Base-by-base conservation (phyloP, 805 yeast genomes). In the Komagataella kurtzmanii region DNA sequence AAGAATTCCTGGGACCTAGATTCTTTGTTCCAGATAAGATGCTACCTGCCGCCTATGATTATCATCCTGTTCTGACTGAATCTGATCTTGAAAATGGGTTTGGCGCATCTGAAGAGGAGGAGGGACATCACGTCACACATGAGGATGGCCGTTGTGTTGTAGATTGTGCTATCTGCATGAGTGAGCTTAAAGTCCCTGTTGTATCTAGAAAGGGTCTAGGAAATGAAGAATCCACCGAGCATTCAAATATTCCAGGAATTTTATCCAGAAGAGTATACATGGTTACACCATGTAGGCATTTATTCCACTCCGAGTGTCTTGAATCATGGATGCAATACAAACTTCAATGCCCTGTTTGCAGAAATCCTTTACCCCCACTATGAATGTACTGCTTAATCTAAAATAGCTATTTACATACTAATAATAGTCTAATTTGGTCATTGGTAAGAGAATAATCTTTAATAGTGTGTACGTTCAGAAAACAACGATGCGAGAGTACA, bases 311-410 rank as follows among this genome's bases (percentile, higher is more conserved):
- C 1, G 81, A 77, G n/a, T 90, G 98, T 67, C 69, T 91, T 56
- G 95, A 87, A 61, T 80, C 77, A 55, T 91, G 97, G 97, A 88
- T 91, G 97, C 79, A 82, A 63, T 85, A 88, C 63, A 87, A 89
- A 59, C 67, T 91, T 50, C 96, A 89, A 61, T 91, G 98, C 67
- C 98, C 98, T 0, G 90, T 89, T 6, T 91, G 98, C 66, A 76
- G 97, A 60, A 79, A 80, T 52, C 77, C 88, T 19, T 68, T 91
- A 45, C 97, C 97, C 2, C 96, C 97, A 1, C 69, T 85, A 51
- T 88, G 65, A 67, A 18, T 14, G 10, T 14, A 14, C 17, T 23
- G 30, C 23, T 17, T 14, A 10, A 49, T 44, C 6, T 48, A 24
- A 36, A 30, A 14, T 30, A 30, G 40, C 40, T 30, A 30, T 14